Evolutionary conservation across 2,329 filamentous ascomycete genomes (phyloP).

Genomic region (Paracamarosporium sp.): DNA sequence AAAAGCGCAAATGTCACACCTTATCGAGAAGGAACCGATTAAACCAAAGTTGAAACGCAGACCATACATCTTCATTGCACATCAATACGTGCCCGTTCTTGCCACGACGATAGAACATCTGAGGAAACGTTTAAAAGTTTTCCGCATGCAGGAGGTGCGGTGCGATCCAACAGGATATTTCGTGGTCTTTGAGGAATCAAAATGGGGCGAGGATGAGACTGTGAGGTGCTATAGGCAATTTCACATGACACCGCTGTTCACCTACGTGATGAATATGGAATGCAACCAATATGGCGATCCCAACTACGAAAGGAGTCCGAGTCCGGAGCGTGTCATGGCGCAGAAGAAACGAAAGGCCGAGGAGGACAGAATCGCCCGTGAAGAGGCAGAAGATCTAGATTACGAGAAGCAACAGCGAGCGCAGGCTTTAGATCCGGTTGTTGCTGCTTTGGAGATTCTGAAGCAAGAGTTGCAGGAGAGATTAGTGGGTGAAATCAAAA

Average conservation of each 20-base stretch:
- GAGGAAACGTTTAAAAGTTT: conserved; percentile 86
- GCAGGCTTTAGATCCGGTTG: conserved; percentile 87
- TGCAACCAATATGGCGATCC: conserved; percentile 73
- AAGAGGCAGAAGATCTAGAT: conserved; percentile 83
- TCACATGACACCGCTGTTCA: conserved; percentile 86
- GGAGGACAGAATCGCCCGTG: conserved; percentile 68
- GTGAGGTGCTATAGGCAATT: conserved; percentile 80
- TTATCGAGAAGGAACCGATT: conserved; percentile 70
- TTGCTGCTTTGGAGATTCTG: conserved; percentile 80
- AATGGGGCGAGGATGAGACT: conserved; percentile 78
- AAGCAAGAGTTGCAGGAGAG: conserved; percentile 84
- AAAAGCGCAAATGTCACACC: conserved; percentile 55
- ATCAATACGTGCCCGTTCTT: conserved; percentile 85
- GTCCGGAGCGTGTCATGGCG: conserved; percentile 56
- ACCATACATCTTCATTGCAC: conserved; percentile 91
- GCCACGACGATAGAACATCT: conserved; percentile 86
- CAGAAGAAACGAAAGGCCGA: conserved; percentile 68
- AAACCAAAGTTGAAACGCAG: conserved; percentile 74
- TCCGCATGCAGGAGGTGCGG: conserved; percentile 79
- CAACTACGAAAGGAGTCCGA: conserved; percentile 64
- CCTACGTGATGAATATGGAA: conserved; percentile 91
- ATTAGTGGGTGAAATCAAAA: conserved; percentile 86
- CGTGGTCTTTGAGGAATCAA: conserved; percentile 83
- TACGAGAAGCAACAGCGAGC: conserved; percentile 89
- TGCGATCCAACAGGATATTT: conserved; percentile 89